phyloP scores from a whole-genome alignment of 768 basidiomycete species.

The Chlorophyllum brunneum region DNA sequence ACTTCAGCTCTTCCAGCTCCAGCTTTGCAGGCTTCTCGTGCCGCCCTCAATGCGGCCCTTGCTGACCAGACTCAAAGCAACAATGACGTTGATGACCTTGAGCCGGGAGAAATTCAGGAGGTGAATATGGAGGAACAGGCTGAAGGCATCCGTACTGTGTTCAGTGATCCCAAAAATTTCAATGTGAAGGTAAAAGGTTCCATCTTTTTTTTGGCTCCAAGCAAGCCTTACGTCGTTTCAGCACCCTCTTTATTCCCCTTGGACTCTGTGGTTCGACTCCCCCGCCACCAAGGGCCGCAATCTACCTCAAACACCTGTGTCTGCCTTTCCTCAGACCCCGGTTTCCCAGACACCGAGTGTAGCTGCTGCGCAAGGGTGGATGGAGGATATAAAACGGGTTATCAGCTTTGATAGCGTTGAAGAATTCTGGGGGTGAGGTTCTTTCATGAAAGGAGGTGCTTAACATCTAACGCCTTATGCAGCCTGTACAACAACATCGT shows the following conservation, averaged over 20 bases:
- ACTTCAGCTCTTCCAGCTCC: constrained; percentile 52
- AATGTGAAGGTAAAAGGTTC: constrained; percentile 82
- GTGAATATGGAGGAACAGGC: constrained; percentile 82
- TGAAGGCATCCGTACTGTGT: constrained; percentile 85
- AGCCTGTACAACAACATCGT: constrained; percentile 97
- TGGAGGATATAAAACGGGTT: constrained; percentile 98
- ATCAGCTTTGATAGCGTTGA: constrained; percentile 96
- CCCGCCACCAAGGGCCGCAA: constrained; percentile 88
- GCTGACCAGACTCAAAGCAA: constrained; percentile 44
- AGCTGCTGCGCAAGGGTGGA: constrained; percentile 85
- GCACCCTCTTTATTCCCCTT: constrained; percentile 92
- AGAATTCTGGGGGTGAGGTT: constrained; percentile 94
- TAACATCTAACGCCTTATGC: constrained; percentile 17
- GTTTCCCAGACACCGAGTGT: constrained; percentile 68
- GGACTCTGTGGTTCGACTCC: constrained; percentile 99
- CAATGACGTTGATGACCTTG: constrained; percentile 40
- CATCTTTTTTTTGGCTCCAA: neutral
- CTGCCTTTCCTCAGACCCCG: constrained; percentile 76
- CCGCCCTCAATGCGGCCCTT: constrained; percentile 72
- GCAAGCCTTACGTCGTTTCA: constrained; percentile 23
- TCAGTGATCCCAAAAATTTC: constrained; percentile 89
- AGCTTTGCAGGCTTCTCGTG: constrained; percentile 75
- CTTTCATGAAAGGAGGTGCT: constrained; percentile 12
- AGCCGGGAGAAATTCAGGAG: constrained; percentile 86
- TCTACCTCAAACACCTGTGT: constrained; percentile 77